Percentiles rank a stretch among this genome's conserved stretches.
Conservation (phyloP, 352 stramenopile species). For the Phytophthora boehmeriae region DNA sequence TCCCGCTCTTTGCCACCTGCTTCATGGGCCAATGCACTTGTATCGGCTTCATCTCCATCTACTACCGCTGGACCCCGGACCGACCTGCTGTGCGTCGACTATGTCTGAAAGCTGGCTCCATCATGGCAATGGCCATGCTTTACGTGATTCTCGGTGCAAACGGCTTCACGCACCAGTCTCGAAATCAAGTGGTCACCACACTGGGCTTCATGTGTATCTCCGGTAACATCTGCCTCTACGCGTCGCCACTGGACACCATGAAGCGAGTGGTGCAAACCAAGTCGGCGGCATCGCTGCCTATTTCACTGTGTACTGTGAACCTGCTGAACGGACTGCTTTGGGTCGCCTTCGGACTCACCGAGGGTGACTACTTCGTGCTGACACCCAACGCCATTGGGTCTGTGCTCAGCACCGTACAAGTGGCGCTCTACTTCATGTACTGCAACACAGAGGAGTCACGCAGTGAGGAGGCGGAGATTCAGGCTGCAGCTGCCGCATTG, state of each 20-base stretch:
- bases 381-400: slow-evolving; percentile 47
- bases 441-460: slow-evolving; percentile 30
- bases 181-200: slow-evolving; percentile 36
- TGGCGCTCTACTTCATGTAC: slow-evolving; percentile 53
- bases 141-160: slow-evolving; percentile 32
- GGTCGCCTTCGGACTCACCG: slow-evolving; percentile 47
- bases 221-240: slow-evolving; percentile 47
- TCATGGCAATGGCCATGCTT: slow-evolving; percentile 36
- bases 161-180: slow-evolving; percentile 32
- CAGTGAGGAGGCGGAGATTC: slow-evolving; percentile 21
- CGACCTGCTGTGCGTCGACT: slow-evolving; percentile 27
- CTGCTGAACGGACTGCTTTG: slow-evolving; percentile 55
- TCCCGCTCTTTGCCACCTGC: slow-evolving; percentile 48
- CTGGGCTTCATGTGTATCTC: slow-evolving; percentile 49
- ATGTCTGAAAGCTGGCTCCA: slow-evolving; percentile 20
- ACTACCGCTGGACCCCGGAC: slow-evolving; percentile 40
- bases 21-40: slow-evolving; percentile 39
- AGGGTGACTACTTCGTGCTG: slow-evolving; percentile 48
- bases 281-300: slow-evolving; percentile 51
- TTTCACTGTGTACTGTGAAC: slow-evolving; percentile 48
- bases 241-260: slow-evolving; percentile 54
- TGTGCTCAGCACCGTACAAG: slow-evolving; percentile 41
- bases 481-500: slow-evolving; percentile 17
- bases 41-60: slow-evolving; percentile 43
- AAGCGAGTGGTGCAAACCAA: slow-evolving; percentile 45